Base-by-base conservation (phyloP, 768 basidiomycete genomes). In the Psilocybe cyanescens region DNA sequence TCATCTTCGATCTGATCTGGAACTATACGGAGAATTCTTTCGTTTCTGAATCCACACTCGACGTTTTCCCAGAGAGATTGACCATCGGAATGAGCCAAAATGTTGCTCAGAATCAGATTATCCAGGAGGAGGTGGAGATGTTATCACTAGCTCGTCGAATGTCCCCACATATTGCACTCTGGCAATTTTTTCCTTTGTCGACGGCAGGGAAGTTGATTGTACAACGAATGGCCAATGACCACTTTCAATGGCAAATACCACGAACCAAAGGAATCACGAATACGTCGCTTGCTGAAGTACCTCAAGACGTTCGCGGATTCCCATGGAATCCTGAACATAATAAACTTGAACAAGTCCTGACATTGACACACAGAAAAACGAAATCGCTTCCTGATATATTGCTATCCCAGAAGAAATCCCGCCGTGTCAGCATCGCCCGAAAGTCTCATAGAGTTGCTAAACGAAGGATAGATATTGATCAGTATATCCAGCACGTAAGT, bases 401-500 rank as follows among this genome's bases (percentile, higher is more conserved):
- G 16, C 45, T 46, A 19, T 16, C 19, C 14, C 45, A 46, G 16
- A 49, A 28, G 47, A 49, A 30, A 28, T 28, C 17, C 9, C 19
- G 8, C 6, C 4, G 7, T 49, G 24, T 49, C 19, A 28, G 9
- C 8, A 30, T 49, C 19, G 4, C 19, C 46, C 14, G 46, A 47
- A 47, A 47, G 16, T 7, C 16, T 8, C 8, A 24, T 8, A 44
- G 17, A 41, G 4, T 11, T 14, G 45, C 16, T 33, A 49, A 7
- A 3, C 19, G 39, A 11, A 49, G 58, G 19, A 24, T 39, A n/a
- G 46, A 60, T 30, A 17, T 55, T 9, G n/a, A 33, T 12, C 53
- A 45, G n/a, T 61, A 50, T 28, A 16, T 59, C 4, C 58, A 59
- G 49, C 47, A 47, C 47, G 56, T 62, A 45, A 16, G 56, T 37